These are phyloP conservation scores for Lentinula lateritia DNA, from an alignment of 768 basidiomycete genomes.

Conservation along the genomic window DNA sequence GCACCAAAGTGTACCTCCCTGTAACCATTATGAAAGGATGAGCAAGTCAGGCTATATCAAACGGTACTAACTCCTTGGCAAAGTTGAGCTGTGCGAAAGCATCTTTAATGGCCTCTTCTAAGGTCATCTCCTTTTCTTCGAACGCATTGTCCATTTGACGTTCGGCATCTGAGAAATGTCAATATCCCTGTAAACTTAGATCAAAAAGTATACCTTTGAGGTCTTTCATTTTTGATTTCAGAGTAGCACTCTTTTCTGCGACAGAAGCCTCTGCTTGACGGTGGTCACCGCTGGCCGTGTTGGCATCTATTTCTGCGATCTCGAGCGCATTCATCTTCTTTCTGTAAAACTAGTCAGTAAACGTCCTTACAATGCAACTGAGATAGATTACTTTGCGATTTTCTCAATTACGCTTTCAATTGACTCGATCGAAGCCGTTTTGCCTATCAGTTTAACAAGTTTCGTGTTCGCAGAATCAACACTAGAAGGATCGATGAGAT, in stretches of 20 bases:
- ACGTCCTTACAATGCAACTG: neutral
- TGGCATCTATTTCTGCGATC: conserved; percentile 38
- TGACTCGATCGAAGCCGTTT: conserved; percentile 49
- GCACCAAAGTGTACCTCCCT: conserved; percentile 15
- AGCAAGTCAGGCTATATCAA: neutral
- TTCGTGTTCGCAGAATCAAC: conserved; percentile 55
- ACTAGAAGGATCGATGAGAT: conserved; percentile 31
- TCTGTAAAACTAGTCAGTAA: conserved; percentile 29
- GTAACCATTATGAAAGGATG: neutral
- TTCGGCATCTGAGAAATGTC: conserved; percentile 38
- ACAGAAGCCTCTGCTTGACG: conserved; percentile 62
- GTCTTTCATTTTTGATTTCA: conserved; percentile 58
- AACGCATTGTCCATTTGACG: conserved; percentile 35
- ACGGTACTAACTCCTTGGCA: neutral
- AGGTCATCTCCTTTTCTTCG: conserved; percentile 22
- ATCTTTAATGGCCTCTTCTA: conserved; percentile 46
- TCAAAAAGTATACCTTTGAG: conserved; percentile 43
- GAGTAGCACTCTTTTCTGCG: conserved; percentile 51
- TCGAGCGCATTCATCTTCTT: conserved; percentile 61
- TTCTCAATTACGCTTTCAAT: conserved; percentile 57
- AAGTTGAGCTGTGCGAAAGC: conserved; percentile 28
- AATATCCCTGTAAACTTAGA: neutral
- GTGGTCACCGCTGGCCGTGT: conserved; percentile 47
- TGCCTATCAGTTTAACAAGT: conserved; percentile 61
- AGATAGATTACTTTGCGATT: conserved; percentile 26